Evolutionary conservation across 257 asterid species (phyloP), one percentile per base, ranked within the genome.

Genomic region (Leptodermis oblonga): DNA sequence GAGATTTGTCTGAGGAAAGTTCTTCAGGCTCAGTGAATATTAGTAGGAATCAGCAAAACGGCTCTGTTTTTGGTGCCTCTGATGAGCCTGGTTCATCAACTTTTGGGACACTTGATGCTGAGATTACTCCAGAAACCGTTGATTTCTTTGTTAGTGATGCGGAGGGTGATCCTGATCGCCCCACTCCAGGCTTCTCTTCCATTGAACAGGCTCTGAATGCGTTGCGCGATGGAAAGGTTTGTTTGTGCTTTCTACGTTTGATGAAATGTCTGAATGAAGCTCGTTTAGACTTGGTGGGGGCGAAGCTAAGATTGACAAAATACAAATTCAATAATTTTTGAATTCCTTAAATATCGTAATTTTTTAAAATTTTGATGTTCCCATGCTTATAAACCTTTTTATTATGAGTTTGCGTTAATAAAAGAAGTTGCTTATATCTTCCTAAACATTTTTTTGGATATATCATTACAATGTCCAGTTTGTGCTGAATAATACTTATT

Each of bases 81-180:
- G 77, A 69, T 43, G 76, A 75, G 42, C 65, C 91, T 54, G 76
- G 80, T 31, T 61, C 85, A 10, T 43, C 63, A 15, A 68, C 75
- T 14, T 86, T 82, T 59, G 78, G 59, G 26, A 80, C 88, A 12
- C 45, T 81, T 22, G 82, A 86, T 72, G 95, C 88, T 34, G 91
- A 86, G 64, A 86, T 85, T n/a, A 85, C 90, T 30, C 89, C 81
- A 6, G 96, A 87, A 74, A 85, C 88, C 41, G 56, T 74, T 43
- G 90, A 84, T 84, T 92, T 92, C 88, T 92, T 90, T 60, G 95
- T 86, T 5, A 90, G 98, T 67, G 98, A 92, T 72, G 90, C 98
- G 0, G 88, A 92, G 46, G 97, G 92, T 23, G 97, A 92, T 77
- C 98, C 98, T 31, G 97, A 90, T 77, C 74, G 92, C 74, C 98